Percentiles rank a stretch among this genome's conserved stretches.
phyloP scores from a whole-genome alignment of 106 monocot species.

The Allium cepa region DNA sequence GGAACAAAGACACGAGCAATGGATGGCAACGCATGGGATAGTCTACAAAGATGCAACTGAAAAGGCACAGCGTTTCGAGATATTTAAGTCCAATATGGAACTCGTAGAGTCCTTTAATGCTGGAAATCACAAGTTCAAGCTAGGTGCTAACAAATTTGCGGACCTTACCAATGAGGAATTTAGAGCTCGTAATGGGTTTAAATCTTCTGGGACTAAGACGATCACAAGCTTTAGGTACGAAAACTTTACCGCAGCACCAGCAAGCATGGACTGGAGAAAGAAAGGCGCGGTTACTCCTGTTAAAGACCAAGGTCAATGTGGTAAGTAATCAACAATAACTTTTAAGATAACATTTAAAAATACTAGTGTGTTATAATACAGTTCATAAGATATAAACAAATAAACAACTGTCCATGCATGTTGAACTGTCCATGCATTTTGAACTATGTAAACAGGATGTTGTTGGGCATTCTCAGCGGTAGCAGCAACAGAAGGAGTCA shows the following conservation, averaged over 20 bases:
- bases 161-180: background rate
- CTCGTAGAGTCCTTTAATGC: background rate
- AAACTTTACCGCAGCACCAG: background rate
- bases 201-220: background rate
- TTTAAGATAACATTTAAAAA: no score
- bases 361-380: no score
- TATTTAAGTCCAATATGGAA: slow-evolving; percentile 1
- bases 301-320: background rate
- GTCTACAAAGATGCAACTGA: background rate
- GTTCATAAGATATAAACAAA: no score
- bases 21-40: no score
- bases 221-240: background rate
- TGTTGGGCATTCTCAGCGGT: slow-evolving; percentile 1
- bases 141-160: background rate
- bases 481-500: background rate
- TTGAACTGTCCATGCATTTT: no score
- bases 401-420: no score
- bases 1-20: no score
- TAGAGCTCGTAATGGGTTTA: background rate
- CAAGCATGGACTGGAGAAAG: background rate
- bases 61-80: background rate
- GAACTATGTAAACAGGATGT: background rate
- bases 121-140: slow-evolving; percentile 1
- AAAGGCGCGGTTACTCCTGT: background rate
- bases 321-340: background rate